A percentile compares a stretch with the other conserved stretches of the same genome.
Conservation (phyloP, 345 rosid genomes). For the Raphanus sativus region DNA sequence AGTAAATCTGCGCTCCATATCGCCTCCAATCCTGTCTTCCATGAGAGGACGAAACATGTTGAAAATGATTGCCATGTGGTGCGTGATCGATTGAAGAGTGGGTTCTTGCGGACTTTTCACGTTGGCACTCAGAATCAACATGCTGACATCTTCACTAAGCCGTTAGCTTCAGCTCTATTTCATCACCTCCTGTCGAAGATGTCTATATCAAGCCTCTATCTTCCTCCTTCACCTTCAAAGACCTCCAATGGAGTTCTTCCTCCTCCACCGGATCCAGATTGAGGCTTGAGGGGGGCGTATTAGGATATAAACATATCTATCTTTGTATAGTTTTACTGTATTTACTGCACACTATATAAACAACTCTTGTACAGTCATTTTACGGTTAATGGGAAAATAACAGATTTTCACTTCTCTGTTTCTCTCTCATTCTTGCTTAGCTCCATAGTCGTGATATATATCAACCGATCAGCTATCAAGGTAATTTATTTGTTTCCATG, state of each 20-base stretch:
- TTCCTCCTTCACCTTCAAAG: not conserved
- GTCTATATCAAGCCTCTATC: not conserved
- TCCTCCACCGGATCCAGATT: not conserved
- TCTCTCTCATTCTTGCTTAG: too few species aligned
- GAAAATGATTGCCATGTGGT: not conserved
- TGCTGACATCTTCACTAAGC: not conserved
- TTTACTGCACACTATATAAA: too few species aligned
- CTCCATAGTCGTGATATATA: too few species aligned
- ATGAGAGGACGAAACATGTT: not conserved
- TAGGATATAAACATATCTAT: too few species aligned
- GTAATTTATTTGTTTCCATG: too few species aligned
- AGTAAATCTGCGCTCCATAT: not conserved
- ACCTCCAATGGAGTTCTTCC: not conserved
- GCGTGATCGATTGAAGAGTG: not conserved
- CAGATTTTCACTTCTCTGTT: too few species aligned
- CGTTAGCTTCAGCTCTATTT: not conserved
- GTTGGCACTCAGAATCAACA: not conserved
- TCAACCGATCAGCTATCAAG: too few species aligned
- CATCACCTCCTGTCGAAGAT: not conserved
- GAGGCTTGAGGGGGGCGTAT: not conserved
- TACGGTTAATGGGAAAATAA: too few species aligned
- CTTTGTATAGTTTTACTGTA: too few species aligned
- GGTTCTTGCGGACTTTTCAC: not conserved
- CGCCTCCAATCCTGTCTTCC: not conserved
- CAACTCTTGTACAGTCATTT: too few species aligned